Conservation (phyloP, 192 early-diverging fungal genomes). For the Spizellomyces sp. region DNA sequence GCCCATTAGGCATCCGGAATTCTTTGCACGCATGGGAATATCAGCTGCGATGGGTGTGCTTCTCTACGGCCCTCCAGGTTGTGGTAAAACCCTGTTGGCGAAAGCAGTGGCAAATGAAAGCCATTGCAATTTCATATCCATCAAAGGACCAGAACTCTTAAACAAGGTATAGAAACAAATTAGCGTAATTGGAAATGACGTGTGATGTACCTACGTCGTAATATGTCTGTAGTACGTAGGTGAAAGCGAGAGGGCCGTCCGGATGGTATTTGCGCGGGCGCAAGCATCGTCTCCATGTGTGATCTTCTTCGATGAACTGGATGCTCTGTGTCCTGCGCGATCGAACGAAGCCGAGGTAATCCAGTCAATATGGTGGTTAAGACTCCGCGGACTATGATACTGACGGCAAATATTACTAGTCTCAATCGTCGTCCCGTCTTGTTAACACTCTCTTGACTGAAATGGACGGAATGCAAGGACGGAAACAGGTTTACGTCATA, state of each 20-base stretch:
- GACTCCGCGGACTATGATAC: no score
- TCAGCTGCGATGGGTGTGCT: constrained; percentile 89
- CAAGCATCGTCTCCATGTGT: constrained; percentile 93
- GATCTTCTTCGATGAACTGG: constrained; percentile 98
- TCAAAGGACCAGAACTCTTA: constrained; percentile 96
- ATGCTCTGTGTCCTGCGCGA: constrained; percentile 84
- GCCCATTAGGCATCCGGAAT: constrained; percentile 88
- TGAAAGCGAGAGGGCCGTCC: constrained; percentile 94
- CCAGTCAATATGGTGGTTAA: background rate
- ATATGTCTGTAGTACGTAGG: constrained; percentile 77
- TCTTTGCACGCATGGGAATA: constrained; percentile 88
- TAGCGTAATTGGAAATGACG: no score
- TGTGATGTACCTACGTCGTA: no score
- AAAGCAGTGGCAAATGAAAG: constrained; percentile 98
- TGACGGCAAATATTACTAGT: constrained; percentile 40
- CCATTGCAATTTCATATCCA: constrained; percentile 96
- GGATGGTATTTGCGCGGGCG: constrained; percentile 94
- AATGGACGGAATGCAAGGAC: constrained; percentile 90
- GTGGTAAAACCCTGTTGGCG: constrained; percentile 96
- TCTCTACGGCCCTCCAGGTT: constrained; percentile 97
- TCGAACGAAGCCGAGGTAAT: constrained; percentile 85
- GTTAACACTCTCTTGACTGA: constrained; percentile 98
- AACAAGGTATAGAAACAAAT: constrained; percentile 72
- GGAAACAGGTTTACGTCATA: constrained; percentile 91
- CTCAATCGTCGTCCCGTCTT: constrained; percentile 87